Evolutionary conservation across 2,329 filamentous ascomycete species (phyloP), one percentile per base, ranked within the genome.

Genomic region (Colletotrichum sublineola): DNA sequence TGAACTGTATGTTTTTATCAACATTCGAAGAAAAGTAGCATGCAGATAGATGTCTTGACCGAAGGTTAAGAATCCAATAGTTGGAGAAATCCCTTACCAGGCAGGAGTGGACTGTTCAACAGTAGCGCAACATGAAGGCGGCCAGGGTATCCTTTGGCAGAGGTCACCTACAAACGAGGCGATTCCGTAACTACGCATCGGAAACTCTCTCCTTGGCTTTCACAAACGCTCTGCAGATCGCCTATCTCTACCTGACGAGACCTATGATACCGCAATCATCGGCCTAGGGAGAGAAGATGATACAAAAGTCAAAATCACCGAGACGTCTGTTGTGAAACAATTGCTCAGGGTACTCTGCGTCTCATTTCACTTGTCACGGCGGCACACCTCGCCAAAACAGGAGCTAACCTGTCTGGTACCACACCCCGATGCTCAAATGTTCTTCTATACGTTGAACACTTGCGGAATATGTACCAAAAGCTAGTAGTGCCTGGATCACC

Each of bases 181-280:
- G 60, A 24, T 63, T 50, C 40, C 18, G 46, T 63, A 11, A 3
- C 8, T 24, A 15, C 33, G 20, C 14, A 63, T n/a, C 20, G n/a
- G 33, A 9, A 9, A 12, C 5, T 29, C 18, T 38, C 46, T 38
- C 36, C 12, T 52, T 38, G 36, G 46, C 31, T 52, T 63, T 9
- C 50, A 18, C n/a, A 11, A 63, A 50, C 24, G n/a, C 18, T 6
- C 9, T 24, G 18, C 60, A 24, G 15, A 40, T 12, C n/a, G 18
- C n/a, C 68, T 52, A 48, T 48, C 62, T 53, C 62, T 53, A 58
- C 55, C 38, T 24, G n/a, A 67, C 48, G 56, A 48, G 38, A 38
- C 46, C 53, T 18, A 36, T 9, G 24, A 63, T 44, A 38, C 33
- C 20, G 38, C 24, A 36, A 12, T 61, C 50, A 20, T 68, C 50